A percentile compares a stretch with the other conserved stretches of the same genome.
These are phyloP conservation scores for Dendryphion nanum DNA, from an alignment of 2,329 filamentous ascomycete species.

Conservation along the genomic window DNA sequence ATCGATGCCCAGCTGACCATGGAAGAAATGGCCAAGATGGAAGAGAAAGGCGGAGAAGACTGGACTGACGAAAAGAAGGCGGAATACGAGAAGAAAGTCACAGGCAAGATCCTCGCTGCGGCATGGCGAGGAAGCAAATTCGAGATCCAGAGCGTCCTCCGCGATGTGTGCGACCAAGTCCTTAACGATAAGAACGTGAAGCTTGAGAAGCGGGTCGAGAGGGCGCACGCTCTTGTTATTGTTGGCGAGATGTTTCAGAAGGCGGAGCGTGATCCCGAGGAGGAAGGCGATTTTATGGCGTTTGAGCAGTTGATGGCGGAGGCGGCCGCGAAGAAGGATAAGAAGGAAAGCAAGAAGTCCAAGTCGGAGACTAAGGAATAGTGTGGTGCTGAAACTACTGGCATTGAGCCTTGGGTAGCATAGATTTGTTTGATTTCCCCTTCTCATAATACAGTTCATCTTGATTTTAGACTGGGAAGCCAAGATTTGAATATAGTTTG, in stretches of 20 bases:
- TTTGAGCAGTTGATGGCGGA: conserved; percentile 98
- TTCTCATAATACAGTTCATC: too few species aligned
- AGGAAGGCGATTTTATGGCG: conserved; percentile 97
- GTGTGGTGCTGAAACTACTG: too few species aligned
- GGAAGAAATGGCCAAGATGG: conserved; percentile 97
- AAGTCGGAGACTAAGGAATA: too few species aligned
- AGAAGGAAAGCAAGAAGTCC: conserved; percentile 71
- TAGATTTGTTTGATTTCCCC: too few species aligned
- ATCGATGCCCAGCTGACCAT: conserved; percentile 98
- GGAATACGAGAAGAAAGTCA: conserved; percentile 93
- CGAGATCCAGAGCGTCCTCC: conserved; percentile 92
- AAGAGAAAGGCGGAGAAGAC: conserved; percentile 91
- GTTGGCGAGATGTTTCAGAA: conserved; percentile 86
- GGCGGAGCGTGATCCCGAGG: conserved; percentile 84
- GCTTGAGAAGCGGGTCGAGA: conserved; percentile 81
- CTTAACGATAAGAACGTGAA: conserved; percentile 77
- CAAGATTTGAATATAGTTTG: too few species aligned
- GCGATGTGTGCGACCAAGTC: conserved; percentile 90
- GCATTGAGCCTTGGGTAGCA: too few species aligned
- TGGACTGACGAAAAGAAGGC: conserved; percentile 98
- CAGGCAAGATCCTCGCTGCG: conserved; percentile 95
- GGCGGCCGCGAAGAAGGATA: conserved; percentile 90
- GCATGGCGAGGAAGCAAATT: conserved; percentile 97
- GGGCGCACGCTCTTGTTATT: conserved; percentile 84
- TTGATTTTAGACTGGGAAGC: too few species aligned